Evolutionary conservation across 2,329 filamentous ascomycete genomes (phyloP), one percentile per base, ranked within the genome.

Genomic region (Neonectria coccinea): DNA sequence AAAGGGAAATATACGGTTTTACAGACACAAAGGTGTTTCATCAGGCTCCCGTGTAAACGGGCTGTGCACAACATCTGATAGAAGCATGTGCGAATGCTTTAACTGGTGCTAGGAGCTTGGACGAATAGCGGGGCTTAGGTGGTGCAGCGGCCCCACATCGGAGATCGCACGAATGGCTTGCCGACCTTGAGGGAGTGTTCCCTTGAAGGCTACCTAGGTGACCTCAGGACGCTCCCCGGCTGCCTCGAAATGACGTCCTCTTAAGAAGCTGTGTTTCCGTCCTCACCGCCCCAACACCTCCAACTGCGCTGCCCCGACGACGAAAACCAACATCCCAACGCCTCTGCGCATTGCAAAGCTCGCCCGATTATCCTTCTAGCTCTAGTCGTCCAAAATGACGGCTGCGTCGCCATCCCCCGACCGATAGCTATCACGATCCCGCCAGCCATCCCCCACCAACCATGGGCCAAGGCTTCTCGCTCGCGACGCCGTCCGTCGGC

Each of bases 391-490:
- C 72, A 74, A 73, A 56, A 74, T 74, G 72, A 74, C 61, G 62
- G 67, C 66, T 60, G 66, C 61, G 57, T 68, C 63, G 59, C 65
- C 53, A 61, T 56, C 58, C 41, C 65, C 57, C 56, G 65, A 68
- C 62, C 68, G 66, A 73, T 74, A 74, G 70, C 72, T 66, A 66
- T 64, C 50, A 70, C 69, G 44, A 70, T 67, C 60, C 57, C 48
- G 41, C 56, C 57, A 68, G 60, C 63, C 63, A 47, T 59, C 62
- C 66, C 44, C 61, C 55, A 42, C 63, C 62, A 57, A 68, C 71
- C 70, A 99, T 99, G 96, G 96, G 96, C 70, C 96, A 99, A 86
- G 94, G 93, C 70, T 97, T 97, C 82, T 97, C 95, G 67, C 89
- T 97, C 73, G 93, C 94, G 58, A 94, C 94, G 76, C 92, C 97